Base-by-base conservation (phyloP, 108 stramenopile species). In the Cyclotella sp. region DNA sequence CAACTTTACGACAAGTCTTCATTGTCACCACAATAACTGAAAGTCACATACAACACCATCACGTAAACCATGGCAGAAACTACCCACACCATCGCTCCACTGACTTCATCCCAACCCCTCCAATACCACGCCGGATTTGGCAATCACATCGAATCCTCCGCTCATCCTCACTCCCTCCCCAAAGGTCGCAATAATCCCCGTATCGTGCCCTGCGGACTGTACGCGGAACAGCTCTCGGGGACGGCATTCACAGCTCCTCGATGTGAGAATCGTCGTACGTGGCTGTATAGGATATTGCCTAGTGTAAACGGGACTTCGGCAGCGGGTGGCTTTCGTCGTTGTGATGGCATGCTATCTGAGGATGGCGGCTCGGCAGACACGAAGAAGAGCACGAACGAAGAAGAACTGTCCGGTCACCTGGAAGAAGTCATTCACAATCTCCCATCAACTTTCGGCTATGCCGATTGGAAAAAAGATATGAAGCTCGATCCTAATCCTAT, bases 231-330 rank as follows among this genome's bases (percentile, higher is more conserved):
- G 72, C 59, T 98, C 24, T 92, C 91, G 0, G 97, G 97, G 29
- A 97, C 95, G 45, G 96, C 96, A 27, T 97, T 97, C 85, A 97
- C 97, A 12, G 81, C 81, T 24, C 97, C 97, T 13, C 84, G 97
- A 3, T 21, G 52, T 30, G 84, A 85, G 26, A 98, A 98, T 83
- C 63, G 79, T 16, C 77, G 95, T 6, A 86, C 86, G 26, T 96
- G 95, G 94, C 60, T 95, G 47, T 95, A 97, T 69, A 81, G 92
- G 21, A 90, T 86, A 28, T 86, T 87, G 52, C 94, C 95, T 10
- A 84, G 90, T 65, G 95, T 91, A 14, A 62, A 60, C n/a, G 84
- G 86, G 9, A 81, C 16, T 30, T 51, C 46, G 27, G n/a, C 75
- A 3, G 54, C 51, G 26, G 63, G 72, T 21, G 29, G 67, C 5